phyloP scores from a whole-genome alignment of 176 grass and related monocot species.

The Rhynchospora pubera region DNA sequence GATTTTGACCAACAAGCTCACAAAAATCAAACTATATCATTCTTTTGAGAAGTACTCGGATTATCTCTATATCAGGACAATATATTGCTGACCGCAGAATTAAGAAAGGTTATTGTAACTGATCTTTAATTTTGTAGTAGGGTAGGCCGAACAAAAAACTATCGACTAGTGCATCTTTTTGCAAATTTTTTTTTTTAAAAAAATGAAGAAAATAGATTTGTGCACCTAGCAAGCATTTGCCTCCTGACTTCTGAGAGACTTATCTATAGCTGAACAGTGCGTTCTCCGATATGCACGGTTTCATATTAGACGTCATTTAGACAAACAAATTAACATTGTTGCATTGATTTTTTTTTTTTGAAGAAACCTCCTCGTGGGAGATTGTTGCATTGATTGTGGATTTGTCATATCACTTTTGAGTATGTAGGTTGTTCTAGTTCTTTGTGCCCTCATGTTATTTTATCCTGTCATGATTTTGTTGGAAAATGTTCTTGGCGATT shows the following conservation, averaged over 20 bases:
- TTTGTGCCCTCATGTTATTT: not conserved
- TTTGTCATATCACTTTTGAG: slow-evolving; percentile 4
- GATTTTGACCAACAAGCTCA: no score
- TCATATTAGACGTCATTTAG: not conserved
- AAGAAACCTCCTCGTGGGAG: no score
- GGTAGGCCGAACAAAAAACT: not conserved
- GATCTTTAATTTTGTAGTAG: not conserved
- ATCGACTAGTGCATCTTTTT: no score
- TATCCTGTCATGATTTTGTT: not conserved
- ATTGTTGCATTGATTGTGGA: not conserved
- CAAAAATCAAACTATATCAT: not conserved
- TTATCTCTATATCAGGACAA: not conserved
- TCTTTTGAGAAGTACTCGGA: not conserved
- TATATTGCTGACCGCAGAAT: not conserved
- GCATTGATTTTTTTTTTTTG: no score
- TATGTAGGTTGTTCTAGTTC: not conserved
- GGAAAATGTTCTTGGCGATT: not conserved
- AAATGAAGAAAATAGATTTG: no score
- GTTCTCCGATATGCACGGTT: not conserved
- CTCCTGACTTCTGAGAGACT: not conserved
- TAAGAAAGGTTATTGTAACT: not conserved
- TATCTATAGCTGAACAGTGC: not conserved
- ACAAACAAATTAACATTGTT: not conserved
- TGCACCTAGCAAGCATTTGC: no score
- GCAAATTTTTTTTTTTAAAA: no score